Evolutionary conservation across 768 basidiomycete genomes (phyloP).

Genomic region (Pleurotus eryngii): DNA sequence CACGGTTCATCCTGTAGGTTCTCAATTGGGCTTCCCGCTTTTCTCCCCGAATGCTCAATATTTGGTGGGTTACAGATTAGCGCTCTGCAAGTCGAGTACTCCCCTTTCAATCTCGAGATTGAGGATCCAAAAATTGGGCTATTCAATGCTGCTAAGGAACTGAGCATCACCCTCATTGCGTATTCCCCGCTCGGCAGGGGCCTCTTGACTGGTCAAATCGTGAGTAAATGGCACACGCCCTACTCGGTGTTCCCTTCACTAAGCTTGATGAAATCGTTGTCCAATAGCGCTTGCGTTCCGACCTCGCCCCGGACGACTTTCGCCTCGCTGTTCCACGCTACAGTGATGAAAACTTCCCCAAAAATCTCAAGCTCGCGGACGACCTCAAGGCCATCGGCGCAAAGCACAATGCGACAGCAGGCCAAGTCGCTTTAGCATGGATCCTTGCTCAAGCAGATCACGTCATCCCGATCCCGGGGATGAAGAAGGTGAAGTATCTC

Average conservation of each 20-base stretch:
- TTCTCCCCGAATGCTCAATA: background rate
- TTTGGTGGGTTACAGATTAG: background rate
- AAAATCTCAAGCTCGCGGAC: background rate
- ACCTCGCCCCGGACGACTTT: background rate
- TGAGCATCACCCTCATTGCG: background rate
- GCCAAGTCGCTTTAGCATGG: background rate
- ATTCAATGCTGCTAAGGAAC: background rate
- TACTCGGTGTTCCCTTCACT: background rate
- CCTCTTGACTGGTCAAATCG: background rate
- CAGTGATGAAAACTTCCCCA: background rate
- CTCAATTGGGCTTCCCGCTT: background rate
- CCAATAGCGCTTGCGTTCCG: background rate
- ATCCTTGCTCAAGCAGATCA: background rate
- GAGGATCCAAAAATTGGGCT: background rate
- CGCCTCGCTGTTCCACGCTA: background rate
- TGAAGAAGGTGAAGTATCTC: background rate
- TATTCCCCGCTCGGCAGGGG: slow-evolving; percentile 1
- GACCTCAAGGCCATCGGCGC: background rate
- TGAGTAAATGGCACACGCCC: background rate
- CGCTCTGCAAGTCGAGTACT: slow-evolving; percentile 38
- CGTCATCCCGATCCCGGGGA: background rate
- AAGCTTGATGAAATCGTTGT: background rate
- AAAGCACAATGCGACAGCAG: background rate
- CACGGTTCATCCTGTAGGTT: slow-evolving; percentile 36
- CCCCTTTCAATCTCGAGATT: slow-evolving; percentile 25